Evolutionary conservation across 2,329 filamentous ascomycete genomes (phyloP).

Genomic region (Aspergillus piperis): DNA sequence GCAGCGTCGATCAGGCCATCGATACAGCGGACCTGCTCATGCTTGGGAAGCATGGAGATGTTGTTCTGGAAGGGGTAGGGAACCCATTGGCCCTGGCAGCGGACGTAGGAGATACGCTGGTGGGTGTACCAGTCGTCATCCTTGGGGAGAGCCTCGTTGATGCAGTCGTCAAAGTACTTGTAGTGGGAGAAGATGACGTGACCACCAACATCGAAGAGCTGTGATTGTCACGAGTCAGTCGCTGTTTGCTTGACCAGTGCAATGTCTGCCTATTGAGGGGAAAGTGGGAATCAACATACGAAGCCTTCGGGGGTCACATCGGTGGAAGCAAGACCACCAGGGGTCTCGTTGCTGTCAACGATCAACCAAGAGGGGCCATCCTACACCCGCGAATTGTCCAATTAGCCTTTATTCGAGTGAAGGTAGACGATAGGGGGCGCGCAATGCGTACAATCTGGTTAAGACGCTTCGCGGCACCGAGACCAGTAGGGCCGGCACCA

Average conservation of each 20-base stretch:
- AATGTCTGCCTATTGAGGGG: background rate
- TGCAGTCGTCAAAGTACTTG: slow-evolving; percentile 99
- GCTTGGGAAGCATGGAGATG: slow-evolving; percentile 96
- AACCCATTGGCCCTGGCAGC: slow-evolving; percentile 95
- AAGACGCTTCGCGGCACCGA: slow-evolving; percentile 96
- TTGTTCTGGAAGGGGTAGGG: slow-evolving; percentile 99
- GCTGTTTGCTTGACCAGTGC: background rate
- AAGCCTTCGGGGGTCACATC: slow-evolving; percentile 96
- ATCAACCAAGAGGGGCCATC: slow-evolving; percentile 94
- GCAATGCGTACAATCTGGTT: slow-evolving; percentile 77
- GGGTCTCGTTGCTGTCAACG: slow-evolving; percentile 85
- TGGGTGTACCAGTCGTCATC: slow-evolving; percentile 96
- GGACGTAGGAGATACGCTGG: slow-evolving; percentile 98
- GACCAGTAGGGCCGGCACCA: slow-evolving; percentile 93
- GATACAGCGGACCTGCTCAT: slow-evolving; percentile 92
- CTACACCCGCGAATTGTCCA: slow-evolving; percentile 50
- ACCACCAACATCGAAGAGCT: slow-evolving; percentile 98
- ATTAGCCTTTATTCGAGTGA: slow-evolving; percentile 14
- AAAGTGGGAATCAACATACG: slow-evolving; percentile 61
- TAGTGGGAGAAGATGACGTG: slow-evolving; percentile 99
- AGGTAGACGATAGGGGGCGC: background rate
- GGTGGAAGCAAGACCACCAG: slow-evolving; percentile 93
- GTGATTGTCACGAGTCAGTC: slow-evolving; percentile 22
- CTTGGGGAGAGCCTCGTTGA: slow-evolving; percentile 93
- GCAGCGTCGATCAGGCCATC: slow-evolving; percentile 96